Evolutionary conservation across 2,329 filamentous ascomycete genomes (phyloP), one percentile per base, ranked within the genome.

Genomic region (Furcasterigmium sp.): DNA sequence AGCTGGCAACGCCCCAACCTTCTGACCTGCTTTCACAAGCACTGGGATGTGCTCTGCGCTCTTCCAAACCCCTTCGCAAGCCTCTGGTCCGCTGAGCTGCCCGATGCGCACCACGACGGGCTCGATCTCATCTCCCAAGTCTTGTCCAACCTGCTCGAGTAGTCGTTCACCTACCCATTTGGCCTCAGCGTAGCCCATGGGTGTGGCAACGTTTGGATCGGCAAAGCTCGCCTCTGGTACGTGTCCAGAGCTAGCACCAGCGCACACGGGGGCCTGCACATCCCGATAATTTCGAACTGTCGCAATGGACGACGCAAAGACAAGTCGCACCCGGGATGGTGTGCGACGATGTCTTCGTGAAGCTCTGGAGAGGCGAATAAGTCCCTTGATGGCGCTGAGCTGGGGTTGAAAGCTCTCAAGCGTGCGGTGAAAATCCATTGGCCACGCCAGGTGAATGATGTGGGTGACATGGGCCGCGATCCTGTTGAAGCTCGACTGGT

Each of bases 121-220:
- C 20, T 61, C 58, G 47, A 72, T 65, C 15, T 52, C 54, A 37
- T 65, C 39, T 4, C 36, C 25, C 36, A 45, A 56, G 8, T 54
- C 51, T 35, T 62, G 58, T 5, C 68, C 50, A 3, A 66, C 70
- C 35, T 62, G 53, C 29, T 64, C 57, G 1, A 75, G 58, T 52
- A 73, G 66, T 2, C 55, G 51, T 44, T 75, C 70, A 47, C 70
- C 73, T 2, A 62, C 60, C 40, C 53, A 68, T 42, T 75, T 75
- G 4, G 67, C 71, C 14, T 73, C 69, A 2, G 60, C 58, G 45
- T 74, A 73, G 11, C 70, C 70, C 36, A 61, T 51, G 2, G 67
- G 8, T 54, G 57, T 23, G 64, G 51, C 37, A 1, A 62, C 61
- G 3, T 53, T 51, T 5, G 59, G 58, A 10, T 69, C 57, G 2